phyloP scores from a whole-genome alignment of 1,139 yeast genomes.

The Taphrina flavorubra region DNA sequence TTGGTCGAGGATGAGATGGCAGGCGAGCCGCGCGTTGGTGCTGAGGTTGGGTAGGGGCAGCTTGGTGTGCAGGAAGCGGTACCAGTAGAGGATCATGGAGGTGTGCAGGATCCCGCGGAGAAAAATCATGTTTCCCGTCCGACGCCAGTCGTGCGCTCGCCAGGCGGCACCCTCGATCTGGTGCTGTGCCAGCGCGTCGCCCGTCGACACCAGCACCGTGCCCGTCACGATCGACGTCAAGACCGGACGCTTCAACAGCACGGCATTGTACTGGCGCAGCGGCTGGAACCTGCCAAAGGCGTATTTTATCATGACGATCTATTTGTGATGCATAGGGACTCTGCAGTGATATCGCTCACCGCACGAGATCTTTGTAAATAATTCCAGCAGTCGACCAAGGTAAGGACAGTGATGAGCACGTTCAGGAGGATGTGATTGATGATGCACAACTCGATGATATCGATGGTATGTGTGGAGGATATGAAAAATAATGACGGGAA shows the following conservation, averaged over 20 bases:
- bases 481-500: too few species aligned
- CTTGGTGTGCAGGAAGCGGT: constrained; percentile 22
- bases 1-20: constrained; percentile 29
- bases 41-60: constrained; percentile 11
- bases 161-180: constrained; percentile 13
- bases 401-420: too few species aligned
- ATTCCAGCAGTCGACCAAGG: too few species aligned
- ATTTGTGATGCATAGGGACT: not conserved
- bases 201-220: constrained; percentile 22
- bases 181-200: constrained; percentile 33
- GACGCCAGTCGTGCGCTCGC: constrained; percentile 19
- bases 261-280: constrained; percentile 12
- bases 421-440: too few species aligned
- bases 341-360: not conserved
- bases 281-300: not conserved
- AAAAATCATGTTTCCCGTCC: constrained; percentile 33
- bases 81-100: constrained; percentile 37
- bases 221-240: constrained; percentile 16
- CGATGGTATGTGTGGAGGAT: too few species aligned
- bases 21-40: constrained; percentile 1
- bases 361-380: too few species aligned
- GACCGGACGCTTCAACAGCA: constrained; percentile 12
- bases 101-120: constrained; percentile 34
- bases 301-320: not conserved
- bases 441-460: too few species aligned